Conservation (phyloP, 345 rosid genomes). For the Stellera chamaejasme region DNA sequence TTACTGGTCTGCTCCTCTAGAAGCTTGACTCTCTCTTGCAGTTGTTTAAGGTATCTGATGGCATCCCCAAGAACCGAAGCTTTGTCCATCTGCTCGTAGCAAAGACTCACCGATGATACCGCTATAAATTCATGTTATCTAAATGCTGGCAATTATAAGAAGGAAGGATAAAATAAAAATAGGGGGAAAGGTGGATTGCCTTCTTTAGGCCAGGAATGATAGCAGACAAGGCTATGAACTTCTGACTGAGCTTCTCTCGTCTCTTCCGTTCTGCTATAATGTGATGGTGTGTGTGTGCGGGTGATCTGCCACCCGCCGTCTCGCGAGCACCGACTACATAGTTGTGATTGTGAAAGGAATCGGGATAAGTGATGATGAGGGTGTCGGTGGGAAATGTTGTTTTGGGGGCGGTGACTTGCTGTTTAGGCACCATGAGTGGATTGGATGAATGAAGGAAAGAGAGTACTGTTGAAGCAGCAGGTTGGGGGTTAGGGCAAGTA, state of each 20-base stretch:
- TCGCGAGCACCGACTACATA: slow-evolving; percentile 23
- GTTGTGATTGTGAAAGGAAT: slow-evolving; percentile 26
- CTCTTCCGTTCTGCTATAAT: slow-evolving; percentile 63
- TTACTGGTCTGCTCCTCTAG: slow-evolving; percentile 65
- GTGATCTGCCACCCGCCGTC: slow-evolving; percentile 19
- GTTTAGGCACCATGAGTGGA: slow-evolving; percentile 37
- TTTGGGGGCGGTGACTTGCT: slow-evolving; percentile 23
- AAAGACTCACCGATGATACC: background rate
- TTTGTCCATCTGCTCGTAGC: slow-evolving; percentile 60
- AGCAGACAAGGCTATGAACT: slow-evolving; percentile 56
- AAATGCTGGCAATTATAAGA: background rate
- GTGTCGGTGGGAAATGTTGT: slow-evolving; percentile 13
- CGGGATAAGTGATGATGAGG: slow-evolving; percentile 21
- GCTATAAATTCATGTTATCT: too few species aligned
- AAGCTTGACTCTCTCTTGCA: slow-evolving; percentile 61
- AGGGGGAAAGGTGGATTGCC: slow-evolving; percentile 17
- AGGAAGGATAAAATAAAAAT: background rate
- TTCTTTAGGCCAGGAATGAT: slow-evolving; percentile 63
- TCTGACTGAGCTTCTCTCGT: slow-evolving; percentile 59
- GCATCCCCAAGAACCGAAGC: slow-evolving; percentile 93
- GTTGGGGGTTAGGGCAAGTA: slow-evolving; percentile 16
- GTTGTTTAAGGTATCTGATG: slow-evolving; percentile 67
- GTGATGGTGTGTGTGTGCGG: slow-evolving; percentile 47
- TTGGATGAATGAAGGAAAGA: slow-evolving; percentile 24
- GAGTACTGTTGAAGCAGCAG: slow-evolving; percentile 16